Evolutionary conservation across 179 eudicot species (phyloP).

Genomic region (Beta lomatogona): DNA sequence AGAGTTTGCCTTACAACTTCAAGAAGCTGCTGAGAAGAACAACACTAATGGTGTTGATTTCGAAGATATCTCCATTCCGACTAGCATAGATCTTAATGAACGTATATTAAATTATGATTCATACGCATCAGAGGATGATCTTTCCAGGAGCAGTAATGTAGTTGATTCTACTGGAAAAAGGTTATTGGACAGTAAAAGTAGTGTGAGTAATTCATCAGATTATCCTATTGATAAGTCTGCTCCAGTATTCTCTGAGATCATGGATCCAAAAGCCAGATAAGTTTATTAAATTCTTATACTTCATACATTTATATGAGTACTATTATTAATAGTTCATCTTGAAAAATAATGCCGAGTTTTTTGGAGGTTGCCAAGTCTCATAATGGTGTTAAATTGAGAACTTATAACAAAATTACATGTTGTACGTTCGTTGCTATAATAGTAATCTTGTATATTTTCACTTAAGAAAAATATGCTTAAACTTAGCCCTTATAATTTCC

Average conservation of each 20-base stretch:
- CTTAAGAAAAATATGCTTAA: no score
- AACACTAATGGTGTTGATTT: neutral
- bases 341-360: no score
- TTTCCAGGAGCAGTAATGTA: neutral
- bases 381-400: no score
- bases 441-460: no score
- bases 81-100: neutral
- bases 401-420: no score
- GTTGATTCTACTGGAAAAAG: neutral
- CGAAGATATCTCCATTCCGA: neutral
- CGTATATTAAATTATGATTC: neutral
- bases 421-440: no score
- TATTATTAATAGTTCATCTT: no score
- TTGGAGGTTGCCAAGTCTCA: no score
- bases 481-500: no score
- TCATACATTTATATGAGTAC: no score
- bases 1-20: slow-evolving; percentile 40
- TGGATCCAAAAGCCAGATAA: neutral
- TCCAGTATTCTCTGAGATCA: slow-evolving; percentile 21
- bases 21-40: slow-evolving; percentile 24
- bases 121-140: neutral
- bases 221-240: slow-evolving; percentile 7
- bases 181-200: neutral
- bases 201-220: neutral
- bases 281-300: neutral